Conservation (phyloP, 176 grass and related monocot genomes). For the Lolium rigidum region DNA sequence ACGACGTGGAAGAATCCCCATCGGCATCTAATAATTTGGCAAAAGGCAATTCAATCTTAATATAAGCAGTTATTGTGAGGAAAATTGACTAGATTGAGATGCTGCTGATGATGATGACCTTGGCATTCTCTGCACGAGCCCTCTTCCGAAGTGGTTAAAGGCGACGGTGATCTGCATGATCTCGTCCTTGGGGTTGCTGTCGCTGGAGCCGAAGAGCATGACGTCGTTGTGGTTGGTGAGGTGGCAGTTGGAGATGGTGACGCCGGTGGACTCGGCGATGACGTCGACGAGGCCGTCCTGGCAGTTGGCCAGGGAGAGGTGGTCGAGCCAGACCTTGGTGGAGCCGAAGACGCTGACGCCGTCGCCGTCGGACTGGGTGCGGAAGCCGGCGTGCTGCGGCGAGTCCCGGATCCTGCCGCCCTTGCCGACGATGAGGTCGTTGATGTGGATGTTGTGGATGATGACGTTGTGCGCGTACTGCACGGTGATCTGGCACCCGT, state of each 20-base stretch:
- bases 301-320: slow-evolving; percentile 81
- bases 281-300: slow-evolving; percentile 84
- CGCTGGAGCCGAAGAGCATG: slow-evolving; percentile 79
- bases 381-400: slow-evolving; percentile 57
- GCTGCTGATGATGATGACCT: slow-evolving; percentile 40
- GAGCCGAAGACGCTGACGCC: slow-evolving; percentile 71
- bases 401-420: slow-evolving; percentile 75
- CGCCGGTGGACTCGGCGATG: slow-evolving; percentile 63
- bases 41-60: background rate
- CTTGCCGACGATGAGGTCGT: slow-evolving; percentile 51
- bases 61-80: background rate
- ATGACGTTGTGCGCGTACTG: slow-evolving; percentile 79
- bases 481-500: slow-evolving; percentile 66
- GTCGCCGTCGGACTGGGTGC: slow-evolving; percentile 74
- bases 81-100: background rate
- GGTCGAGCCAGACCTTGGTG: slow-evolving; percentile 86
- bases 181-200: slow-evolving; percentile 45
- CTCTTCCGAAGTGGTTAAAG: slow-evolving; percentile 87
- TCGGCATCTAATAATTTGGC: slow-evolving; percentile 53
- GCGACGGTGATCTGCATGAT: slow-evolving; percentile 91
- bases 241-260: slow-evolving; percentile 91
- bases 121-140: slow-evolving; percentile 85
- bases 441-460: slow-evolving; percentile 80
- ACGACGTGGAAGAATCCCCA: slow-evolving; percentile 96
- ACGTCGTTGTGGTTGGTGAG: slow-evolving; percentile 87